phyloP scores from a whole-genome alignment of 768 basidiomycete genomes.

The Phylloporus sp. region DNA sequence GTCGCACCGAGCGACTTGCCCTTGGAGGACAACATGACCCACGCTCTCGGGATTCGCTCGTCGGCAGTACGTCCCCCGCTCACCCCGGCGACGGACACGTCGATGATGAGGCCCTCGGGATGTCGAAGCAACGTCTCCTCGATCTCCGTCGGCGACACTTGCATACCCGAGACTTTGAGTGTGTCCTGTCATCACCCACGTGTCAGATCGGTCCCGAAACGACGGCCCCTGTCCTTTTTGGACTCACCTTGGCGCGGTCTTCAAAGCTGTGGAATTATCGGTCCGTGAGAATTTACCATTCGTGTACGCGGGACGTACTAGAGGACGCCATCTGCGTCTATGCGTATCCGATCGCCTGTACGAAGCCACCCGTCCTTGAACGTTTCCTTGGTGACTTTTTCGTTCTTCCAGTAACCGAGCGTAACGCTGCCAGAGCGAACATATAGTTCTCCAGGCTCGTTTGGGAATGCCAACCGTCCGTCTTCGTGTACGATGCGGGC shows the following conservation, averaged over 20 bases:
- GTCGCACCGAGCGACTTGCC: conserved; percentile 48
- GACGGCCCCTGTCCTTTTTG: no score
- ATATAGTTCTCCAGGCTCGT: conserved; percentile 66
- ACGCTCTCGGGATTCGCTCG: conserved; percentile 73
- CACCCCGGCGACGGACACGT: conserved; percentile 71
- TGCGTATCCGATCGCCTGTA: conserved; percentile 68
- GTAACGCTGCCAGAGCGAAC: conserved; percentile 52
- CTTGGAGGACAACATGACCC: conserved; percentile 59
- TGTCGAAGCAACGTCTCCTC: conserved; percentile 63
- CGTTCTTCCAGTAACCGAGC: conserved; percentile 70
- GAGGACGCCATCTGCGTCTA: conserved; percentile 56
- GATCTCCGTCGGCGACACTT: conserved; percentile 78
- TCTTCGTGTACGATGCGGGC: conserved; percentile 56
- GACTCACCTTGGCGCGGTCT: conserved; percentile 65
- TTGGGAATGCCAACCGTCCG: conserved; percentile 45
- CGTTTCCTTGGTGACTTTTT: conserved; percentile 57
- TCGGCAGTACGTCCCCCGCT: conserved; percentile 63
- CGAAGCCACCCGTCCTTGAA: conserved; percentile 68
- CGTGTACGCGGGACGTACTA: conserved; percentile 42
- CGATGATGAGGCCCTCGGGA: conserved; percentile 55
- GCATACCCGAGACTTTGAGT: conserved; percentile 72
- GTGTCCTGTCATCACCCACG: conserved; percentile 50
- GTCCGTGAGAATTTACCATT: neutral
- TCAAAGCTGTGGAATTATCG: conserved; percentile 46
- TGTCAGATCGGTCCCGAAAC: conserved; percentile 1